Base-by-base conservation (phyloP, 83 land plant species). In the Larix sibirica region DNA sequence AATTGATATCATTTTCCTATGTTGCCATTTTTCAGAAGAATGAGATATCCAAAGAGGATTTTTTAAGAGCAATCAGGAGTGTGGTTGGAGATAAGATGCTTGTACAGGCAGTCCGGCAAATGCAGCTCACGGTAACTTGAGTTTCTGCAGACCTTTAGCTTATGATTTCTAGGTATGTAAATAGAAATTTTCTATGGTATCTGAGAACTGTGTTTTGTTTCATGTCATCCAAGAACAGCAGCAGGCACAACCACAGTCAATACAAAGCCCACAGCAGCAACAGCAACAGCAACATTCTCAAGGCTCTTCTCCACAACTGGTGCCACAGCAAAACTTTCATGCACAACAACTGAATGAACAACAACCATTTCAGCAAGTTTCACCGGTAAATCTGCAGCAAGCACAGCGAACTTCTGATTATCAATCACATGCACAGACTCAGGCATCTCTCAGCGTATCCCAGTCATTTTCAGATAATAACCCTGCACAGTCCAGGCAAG, bases 71-170 rank as follows among this genome's bases (percentile, higher is more conserved):
- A 21, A 86, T 89, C 38, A 85, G 89, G 60, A 86, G 80, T 69
- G 80, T 91, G 50, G 95, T 93, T n/a, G 95, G 95, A 58, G 95
- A 93, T 67, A 88, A 89, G 82, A 90, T 90, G 90, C 91, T 93
- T 20, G 90, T 84, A 64, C 62, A 83, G 62, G 94, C 94, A 56
- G 92, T 85, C 56, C 66, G 47, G 0, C 88, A 73, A 66, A 28
- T 91, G 44, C 90, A 93, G 44, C 38, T 79, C 31, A 85, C 85
- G 86, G 95, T 80, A 83, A 88, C 86, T 16, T 62, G 2, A 33
- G 59, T 73, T 20, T 38, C 24, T 23, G 23, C 13, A 47, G 13
- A 23, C 38, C 20, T 75, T 73, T 47, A 33, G 0, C 28, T 36
- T 73, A 20, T 42, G 24, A 0, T 2, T 40, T 73, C 4, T 42